Conservation (phyloP, 345 rosid species). For the Gossypium raimondii region DNA sequence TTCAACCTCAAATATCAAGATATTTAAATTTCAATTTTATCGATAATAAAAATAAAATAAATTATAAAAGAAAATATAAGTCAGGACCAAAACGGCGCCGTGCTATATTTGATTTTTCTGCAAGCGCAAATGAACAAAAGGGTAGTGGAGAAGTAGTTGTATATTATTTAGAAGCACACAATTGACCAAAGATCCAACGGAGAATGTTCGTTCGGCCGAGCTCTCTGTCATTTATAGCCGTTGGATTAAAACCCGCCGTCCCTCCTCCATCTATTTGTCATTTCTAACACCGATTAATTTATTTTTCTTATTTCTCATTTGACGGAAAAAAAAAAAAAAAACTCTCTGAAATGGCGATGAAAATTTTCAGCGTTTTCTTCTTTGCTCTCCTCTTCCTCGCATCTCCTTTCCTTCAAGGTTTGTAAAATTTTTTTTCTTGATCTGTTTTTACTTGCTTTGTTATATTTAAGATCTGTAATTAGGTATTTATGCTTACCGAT, state of each 20-base stretch:
- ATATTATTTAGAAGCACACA: neutral
- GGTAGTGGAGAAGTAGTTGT: neutral
- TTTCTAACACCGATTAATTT: neutral
- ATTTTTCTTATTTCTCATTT: neutral
- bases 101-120: neutral
- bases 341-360: slow-evolving; percentile 24
- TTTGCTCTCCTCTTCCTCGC: slow-evolving; percentile 52
- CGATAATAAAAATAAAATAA: neutral
- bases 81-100: neutral
- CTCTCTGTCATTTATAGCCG: neutral
- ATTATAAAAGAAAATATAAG: neutral
- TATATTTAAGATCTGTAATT: slow-evolving; percentile 11
- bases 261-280: neutral
- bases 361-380: slow-evolving; percentile 52
- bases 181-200: neutral
- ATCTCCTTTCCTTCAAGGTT: slow-evolving; percentile 76
- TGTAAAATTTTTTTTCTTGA: slow-evolving; percentile 26
- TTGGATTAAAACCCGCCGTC: neutral
- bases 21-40: too few relatives aligned
- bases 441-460: slow-evolving; percentile 38
- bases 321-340: neutral
- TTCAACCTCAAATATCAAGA: too few relatives aligned
- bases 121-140: neutral
- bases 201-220: neutral
- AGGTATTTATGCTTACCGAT: neutral